Percentiles rank a stretch among this genome's conserved stretches.
phyloP scores from a whole-genome alignment of 352 stramenopile genomes.

The Phytophthora constricta region DNA sequence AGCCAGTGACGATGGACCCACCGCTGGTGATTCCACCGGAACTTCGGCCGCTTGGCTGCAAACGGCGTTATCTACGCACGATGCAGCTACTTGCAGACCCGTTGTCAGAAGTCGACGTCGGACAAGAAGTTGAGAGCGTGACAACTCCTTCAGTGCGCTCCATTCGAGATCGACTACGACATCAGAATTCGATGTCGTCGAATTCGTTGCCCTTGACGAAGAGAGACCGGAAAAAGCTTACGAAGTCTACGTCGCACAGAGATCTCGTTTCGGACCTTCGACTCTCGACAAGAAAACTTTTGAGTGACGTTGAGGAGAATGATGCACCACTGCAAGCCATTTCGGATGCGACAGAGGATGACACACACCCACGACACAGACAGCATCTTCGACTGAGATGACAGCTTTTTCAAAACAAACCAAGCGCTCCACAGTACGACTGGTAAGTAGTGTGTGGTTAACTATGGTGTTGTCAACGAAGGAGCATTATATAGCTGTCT shows the following conservation, averaged over 20 bases:
- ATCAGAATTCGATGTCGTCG: slow-evolving; percentile 29
- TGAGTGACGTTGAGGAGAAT: slow-evolving; percentile 13
- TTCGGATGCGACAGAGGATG: neutral
- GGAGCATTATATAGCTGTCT: neutral
- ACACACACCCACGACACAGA: neutral
- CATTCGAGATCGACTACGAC: slow-evolving; percentile 3
- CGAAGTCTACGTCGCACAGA: slow-evolving; percentile 26
- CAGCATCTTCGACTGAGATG: neutral
- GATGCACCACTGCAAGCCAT: slow-evolving; percentile 1
- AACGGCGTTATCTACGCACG: slow-evolving; percentile 61
- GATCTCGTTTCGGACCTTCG: slow-evolving; percentile 14
- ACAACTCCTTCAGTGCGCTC: neutral
- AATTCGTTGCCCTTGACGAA: slow-evolving; percentile 20
- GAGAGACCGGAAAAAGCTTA: slow-evolving; percentile 22
- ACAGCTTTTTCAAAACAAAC: neutral
- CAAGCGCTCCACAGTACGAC: neutral
- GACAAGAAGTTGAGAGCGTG: slow-evolving; percentile 15
- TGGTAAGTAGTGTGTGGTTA: slow-evolving; percentile 12
- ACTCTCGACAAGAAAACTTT: slow-evolving; percentile 5
- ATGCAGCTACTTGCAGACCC: slow-evolving; percentile 61
- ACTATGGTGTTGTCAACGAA: neutral
- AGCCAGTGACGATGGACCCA: slow-evolving; percentile 51
- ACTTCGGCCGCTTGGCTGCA: slow-evolving; percentile 53
- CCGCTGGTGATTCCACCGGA: slow-evolving; percentile 64
- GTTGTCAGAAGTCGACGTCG: slow-evolving; percentile 7